A percentile compares a stretch with the other conserved stretches of the same genome.
phyloP scores from a whole-genome alignment of 768 basidiomycete species.

The Tulasnella sp. region DNA sequence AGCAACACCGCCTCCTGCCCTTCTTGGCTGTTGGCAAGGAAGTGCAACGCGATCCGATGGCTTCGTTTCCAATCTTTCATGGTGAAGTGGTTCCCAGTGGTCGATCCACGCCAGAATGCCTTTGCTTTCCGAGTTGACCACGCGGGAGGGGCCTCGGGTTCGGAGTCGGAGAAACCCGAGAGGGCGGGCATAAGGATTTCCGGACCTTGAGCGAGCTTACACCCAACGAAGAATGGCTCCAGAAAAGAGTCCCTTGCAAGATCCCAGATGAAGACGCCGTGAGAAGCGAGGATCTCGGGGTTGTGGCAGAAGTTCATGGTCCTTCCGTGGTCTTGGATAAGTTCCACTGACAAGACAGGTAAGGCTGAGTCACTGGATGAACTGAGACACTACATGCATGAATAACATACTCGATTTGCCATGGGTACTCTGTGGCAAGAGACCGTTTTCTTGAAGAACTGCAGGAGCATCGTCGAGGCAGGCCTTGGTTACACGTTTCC shows the following conservation, averaged over 20 bases:
- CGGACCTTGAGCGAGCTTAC: constrained; percentile 36
- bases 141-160: constrained; percentile 34
- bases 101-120: constrained; percentile 43
- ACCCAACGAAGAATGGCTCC: constrained; percentile 37
- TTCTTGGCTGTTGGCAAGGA: constrained; percentile 28
- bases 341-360: constrained; percentile 32
- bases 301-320: constrained; percentile 39
- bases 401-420: background rate
- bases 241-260: constrained; percentile 37
- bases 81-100: constrained; percentile 40
- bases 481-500: background rate
- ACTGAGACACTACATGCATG: background rate
- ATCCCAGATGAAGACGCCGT: constrained; percentile 34
- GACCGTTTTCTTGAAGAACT: background rate
- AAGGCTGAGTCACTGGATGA: background rate
- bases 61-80: constrained; percentile 37
- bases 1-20: background rate
- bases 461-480: constrained; percentile 10
- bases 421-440: background rate
- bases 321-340: constrained; percentile 39
- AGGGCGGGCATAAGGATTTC: constrained; percentile 33
- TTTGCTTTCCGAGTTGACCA: constrained; percentile 37
- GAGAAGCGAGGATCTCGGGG: constrained; percentile 35
- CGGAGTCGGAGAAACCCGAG: constrained; percentile 37
- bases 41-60: constrained; percentile 37